A percentile compares a stretch with the other conserved stretches of the same genome.
These are phyloP conservation scores for Sphagnum fallax DNA, from an alignment of 228 moss, liverwort and hornwort genomes.

Conservation along the genomic window DNA sequence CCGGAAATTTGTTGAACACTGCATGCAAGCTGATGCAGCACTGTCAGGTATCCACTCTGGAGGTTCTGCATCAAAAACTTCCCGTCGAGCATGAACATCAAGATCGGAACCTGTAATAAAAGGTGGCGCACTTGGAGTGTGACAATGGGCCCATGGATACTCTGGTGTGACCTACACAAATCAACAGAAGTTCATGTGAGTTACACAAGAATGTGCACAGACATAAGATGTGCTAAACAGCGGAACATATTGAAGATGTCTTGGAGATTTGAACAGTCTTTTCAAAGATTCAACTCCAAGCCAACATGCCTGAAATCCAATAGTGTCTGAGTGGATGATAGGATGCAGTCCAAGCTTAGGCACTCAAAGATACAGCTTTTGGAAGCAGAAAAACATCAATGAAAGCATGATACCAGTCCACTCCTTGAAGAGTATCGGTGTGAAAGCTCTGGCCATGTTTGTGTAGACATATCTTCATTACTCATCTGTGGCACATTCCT, in stretches of 20 bases:
- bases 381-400: too few relatives aligned
- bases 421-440: constrained; percentile 11
- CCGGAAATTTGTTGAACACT: constrained; percentile 71
- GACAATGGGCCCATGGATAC: constrained; percentile 38
- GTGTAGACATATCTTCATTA: constrained; percentile 15
- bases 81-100: constrained; percentile 68
- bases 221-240: too few relatives aligned
- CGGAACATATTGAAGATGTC: too few relatives aligned
- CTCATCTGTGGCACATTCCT: constrained; percentile 43
- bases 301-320: not conserved
- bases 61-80: constrained; percentile 81
- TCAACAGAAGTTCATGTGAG: constrained; percentile 1
- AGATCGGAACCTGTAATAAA: constrained; percentile 63
- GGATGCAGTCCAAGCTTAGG: not conserved
- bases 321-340: not conserved
- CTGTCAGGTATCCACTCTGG: constrained; percentile 98
- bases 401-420: constrained; percentile 7
- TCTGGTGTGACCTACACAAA: constrained; percentile 13
- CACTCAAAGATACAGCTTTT: not conserved
- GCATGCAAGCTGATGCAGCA: constrained; percentile 69
- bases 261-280: not conserved
- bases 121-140: constrained; percentile 68
- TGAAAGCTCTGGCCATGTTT: constrained; percentile 11
- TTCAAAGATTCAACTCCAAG: not conserved
- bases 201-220: too few relatives aligned